Base-by-base conservation (phyloP, 306 rosid genomes). In the Fagus crenata region DNA sequence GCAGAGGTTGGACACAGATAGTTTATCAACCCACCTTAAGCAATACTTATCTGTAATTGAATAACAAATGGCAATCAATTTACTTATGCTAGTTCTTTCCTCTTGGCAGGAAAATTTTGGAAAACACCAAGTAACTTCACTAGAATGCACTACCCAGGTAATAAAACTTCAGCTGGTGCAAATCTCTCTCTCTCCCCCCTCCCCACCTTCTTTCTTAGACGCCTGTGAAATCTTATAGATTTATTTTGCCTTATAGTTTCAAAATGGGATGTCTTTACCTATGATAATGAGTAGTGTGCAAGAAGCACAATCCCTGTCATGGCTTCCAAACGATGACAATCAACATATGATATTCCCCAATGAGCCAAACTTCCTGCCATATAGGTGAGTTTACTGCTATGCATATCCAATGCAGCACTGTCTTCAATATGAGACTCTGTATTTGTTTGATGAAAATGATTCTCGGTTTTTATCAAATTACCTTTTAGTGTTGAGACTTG, bases 71-170 rank as follows among this genome's bases (percentile, higher is more conserved):
- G 40, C 49, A 40, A 49, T 69, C 37, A 69, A 55, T 68, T 76
- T 67, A 71, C 53, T 31, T n/a, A 71, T 31, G 54, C 41, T 63
- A 70, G 4, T 59, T 71, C 46, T 54, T 71, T 80, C 67, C 32
- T 72, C 15, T 79, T 78, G 39, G 68, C 81, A 92, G 94, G 91
- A 92, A 75, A 86, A 80, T 80, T 78, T 88, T 36, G 89, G 87
- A 75, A 87, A 88, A 72, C 89, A 82, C 17, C 91, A 82, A 75
- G 75, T 85, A 75, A 41, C 88, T 28, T 85, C 93, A 40, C 77
- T 88, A 81, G 85, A 78, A 63, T 85, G 90, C 74, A 49, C 87
- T 15, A 74, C 43, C 81, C 97, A 89, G 93, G 97, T 87, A 77
- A 72, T 14, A 43, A 55, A 79, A 67, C 2, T 22, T 51, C 22